Conservation (phyloP, 768 basidiomycete genomes). For the Lactarius tabidus region DNA sequence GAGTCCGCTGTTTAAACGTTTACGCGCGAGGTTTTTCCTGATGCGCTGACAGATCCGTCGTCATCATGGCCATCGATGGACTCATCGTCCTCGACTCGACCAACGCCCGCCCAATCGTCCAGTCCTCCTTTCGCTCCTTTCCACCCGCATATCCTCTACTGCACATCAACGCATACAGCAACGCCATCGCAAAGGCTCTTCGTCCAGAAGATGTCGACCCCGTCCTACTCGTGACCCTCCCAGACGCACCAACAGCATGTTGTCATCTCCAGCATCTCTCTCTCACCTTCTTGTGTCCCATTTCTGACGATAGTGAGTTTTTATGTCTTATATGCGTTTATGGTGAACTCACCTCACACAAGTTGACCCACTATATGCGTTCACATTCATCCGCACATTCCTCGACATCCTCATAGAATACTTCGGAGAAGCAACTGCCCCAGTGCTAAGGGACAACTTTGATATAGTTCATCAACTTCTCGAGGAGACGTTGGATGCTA, state of each 20-base stretch:
- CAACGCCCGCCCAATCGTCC: conserved; percentile 61
- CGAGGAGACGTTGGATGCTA: conserved; percentile 92
- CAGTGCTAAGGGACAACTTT: conserved; percentile 84
- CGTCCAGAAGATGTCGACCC: conserved; percentile 62
- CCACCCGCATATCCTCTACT: conserved; percentile 75
- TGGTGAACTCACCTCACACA: conserved; percentile 6
- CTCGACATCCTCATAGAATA: conserved; percentile 81
- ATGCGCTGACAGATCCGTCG: not conserved
- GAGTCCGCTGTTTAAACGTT: not conserved
- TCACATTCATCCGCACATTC: conserved; percentile 85
- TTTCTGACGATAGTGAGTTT: conserved; percentile 76
- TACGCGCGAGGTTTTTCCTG: not conserved
- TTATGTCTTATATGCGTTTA: no score
- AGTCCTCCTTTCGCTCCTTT: conserved; percentile 82
- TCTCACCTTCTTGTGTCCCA: conserved; percentile 71
- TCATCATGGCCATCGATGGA: conserved; percentile 26
- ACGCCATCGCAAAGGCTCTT: conserved; percentile 55
- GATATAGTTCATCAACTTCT: conserved; percentile 95
- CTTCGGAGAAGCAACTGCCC: conserved; percentile 77
- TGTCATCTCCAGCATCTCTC: conserved; percentile 80
- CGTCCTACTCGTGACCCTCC: conserved; percentile 57
- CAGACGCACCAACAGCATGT: conserved; percentile 61
- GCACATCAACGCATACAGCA: conserved; percentile 83
- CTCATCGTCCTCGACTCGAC: conserved; percentile 30
- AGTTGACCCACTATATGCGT: conserved; percentile 90